A percentile compares a stretch with the other conserved stretches of the same genome.
phyloP scores from a whole-genome alignment of 192 early-diverging fungal genomes.

The Allomyces macrogynus region DNA sequence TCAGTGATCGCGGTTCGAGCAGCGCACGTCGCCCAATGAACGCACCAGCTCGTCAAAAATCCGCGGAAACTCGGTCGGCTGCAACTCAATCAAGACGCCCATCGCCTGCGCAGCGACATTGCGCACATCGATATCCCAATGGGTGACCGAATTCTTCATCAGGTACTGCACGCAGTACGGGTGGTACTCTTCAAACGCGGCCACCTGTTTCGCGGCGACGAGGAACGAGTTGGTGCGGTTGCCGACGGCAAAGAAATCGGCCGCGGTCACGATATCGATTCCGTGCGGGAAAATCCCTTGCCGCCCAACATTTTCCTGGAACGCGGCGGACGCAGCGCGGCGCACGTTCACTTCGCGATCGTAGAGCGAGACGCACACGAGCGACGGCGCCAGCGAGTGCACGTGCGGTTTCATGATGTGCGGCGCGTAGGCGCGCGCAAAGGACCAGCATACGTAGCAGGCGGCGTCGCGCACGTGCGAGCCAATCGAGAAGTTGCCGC shows the following conservation, averaged over 20 bases:
- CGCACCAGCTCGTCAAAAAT: slow-evolving; percentile 40
- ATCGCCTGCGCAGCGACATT: slow-evolving; percentile 55
- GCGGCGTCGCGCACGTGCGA: slow-evolving; percentile 86
- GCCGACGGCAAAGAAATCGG: slow-evolving; percentile 84
- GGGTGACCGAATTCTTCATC: slow-evolving; percentile 35
- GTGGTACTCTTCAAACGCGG: slow-evolving; percentile 58
- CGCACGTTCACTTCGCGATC: slow-evolving; percentile 89
- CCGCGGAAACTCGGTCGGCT: slow-evolving; percentile 24
- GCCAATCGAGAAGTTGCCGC: slow-evolving; percentile 78
- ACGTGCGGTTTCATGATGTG: slow-evolving; percentile 43
- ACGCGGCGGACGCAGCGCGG: slow-evolving; percentile 82
- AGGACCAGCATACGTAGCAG: slow-evolving; percentile 95
- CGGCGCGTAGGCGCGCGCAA: slow-evolving; percentile 73
- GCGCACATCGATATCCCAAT: slow-evolving; percentile 78
- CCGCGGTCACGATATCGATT: slow-evolving; percentile 70
- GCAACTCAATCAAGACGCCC: slow-evolving; percentile 34
- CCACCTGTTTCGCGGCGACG: slow-evolving; percentile 46
- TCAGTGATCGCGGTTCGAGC: not conserved
- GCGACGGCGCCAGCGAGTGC: slow-evolving; percentile 38
- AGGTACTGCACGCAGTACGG: slow-evolving; percentile 51
- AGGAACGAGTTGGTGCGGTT: slow-evolving; percentile 56
- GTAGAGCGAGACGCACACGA: slow-evolving; percentile 62
- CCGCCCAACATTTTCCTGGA: slow-evolving; percentile 93
- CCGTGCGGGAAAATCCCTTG: slow-evolving; percentile 82
- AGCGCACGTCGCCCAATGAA: not conserved